Conservation (phyloP, 2,329 filamentous ascomycete species). For the Colletotrichum lindemuthianum region DNA sequence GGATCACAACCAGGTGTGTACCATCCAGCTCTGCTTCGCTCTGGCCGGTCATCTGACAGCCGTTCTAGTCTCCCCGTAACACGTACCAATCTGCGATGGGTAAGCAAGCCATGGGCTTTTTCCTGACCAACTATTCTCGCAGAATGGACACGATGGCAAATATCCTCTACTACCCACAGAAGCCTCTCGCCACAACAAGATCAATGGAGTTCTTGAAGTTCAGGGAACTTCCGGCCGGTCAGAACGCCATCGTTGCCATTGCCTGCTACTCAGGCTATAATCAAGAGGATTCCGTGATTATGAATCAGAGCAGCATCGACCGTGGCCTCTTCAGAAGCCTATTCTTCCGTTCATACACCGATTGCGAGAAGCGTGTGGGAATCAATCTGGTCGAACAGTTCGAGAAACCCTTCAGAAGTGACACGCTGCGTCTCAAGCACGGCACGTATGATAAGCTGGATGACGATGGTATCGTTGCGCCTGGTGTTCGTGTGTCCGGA, state of each 20-base stretch:
- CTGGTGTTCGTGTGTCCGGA: conserved; percentile 92
- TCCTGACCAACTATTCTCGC: conserved; percentile 94
- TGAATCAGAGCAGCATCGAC: conserved; percentile 99
- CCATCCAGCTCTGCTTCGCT: neutral
- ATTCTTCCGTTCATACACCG: conserved; percentile 97
- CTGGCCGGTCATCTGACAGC: conserved; percentile 43
- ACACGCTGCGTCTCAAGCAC: conserved; percentile 92
- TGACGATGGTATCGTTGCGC: conserved; percentile 93
- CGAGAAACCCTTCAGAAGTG: conserved; percentile 89
- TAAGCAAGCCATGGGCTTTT: conserved; percentile 99
- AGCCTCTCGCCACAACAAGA: conserved; percentile 92
- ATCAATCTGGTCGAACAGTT: conserved; percentile 93
- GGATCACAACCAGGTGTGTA: conserved; percentile 88
- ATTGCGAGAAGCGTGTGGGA: conserved; percentile 95
- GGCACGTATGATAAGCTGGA: conserved; percentile 98
- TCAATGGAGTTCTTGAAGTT: conserved; percentile 99
- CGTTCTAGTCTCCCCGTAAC: conserved; percentile 86
- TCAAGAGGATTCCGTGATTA: conserved; percentile 99
- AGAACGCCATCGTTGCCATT: conserved; percentile 98
- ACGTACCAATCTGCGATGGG: conserved; percentile 99
- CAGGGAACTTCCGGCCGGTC: conserved; percentile 93
- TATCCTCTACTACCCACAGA: conserved; percentile 98
- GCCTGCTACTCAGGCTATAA: conserved; percentile 98
- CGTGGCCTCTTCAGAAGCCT: conserved; percentile 96
- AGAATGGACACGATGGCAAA: conserved; percentile 99